A percentile compares a stretch with the other conserved stretches of the same genome.
These are phyloP conservation scores for Auricularia auricula-judae DNA, from an alignment of 768 basidiomycete species.

Conservation along the genomic window DNA sequence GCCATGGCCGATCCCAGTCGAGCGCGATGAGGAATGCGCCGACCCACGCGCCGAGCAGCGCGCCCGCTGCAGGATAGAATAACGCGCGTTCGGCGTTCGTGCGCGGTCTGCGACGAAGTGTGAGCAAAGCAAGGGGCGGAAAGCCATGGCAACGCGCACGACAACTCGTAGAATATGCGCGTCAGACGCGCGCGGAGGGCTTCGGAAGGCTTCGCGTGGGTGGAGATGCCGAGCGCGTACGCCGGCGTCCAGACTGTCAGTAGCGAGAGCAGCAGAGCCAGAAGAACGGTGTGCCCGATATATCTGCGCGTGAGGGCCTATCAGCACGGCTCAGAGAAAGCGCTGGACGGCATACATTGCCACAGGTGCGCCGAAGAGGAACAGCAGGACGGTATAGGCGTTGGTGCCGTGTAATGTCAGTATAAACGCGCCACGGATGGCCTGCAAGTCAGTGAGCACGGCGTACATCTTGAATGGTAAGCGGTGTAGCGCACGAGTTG, in stretches of 20 bases:
- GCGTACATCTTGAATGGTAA: not conserved
- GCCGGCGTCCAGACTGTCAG: slow-evolving; percentile 57
- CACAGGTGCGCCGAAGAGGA: slow-evolving; percentile 71
- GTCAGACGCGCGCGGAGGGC: slow-evolving; percentile 47
- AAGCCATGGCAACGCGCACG: not conserved
- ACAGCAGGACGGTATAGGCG: slow-evolving; percentile 34
- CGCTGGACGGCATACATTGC: slow-evolving; percentile 30
- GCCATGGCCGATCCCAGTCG: slow-evolving; percentile 98
- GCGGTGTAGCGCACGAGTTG: too few species aligned
- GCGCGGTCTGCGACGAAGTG: slow-evolving; percentile 27
- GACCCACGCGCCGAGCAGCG: slow-evolving; percentile 65
- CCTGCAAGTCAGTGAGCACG: slow-evolving; percentile 26
- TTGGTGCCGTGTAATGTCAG: slow-evolving; percentile 42
- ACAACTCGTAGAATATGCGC: slow-evolving; percentile 69
- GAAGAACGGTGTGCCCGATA: slow-evolving; percentile 47
- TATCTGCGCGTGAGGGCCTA: slow-evolving; percentile 26
- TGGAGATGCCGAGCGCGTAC: slow-evolving; percentile 57
- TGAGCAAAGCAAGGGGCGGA: slow-evolving; percentile 1
- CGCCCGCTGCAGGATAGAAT: slow-evolving; percentile 67
- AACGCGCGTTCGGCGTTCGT: slow-evolving; percentile 67
- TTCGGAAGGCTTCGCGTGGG: slow-evolving; percentile 27
- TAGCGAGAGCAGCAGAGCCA: slow-evolving; percentile 58
- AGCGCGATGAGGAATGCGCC: slow-evolving; percentile 80
- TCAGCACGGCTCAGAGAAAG: slow-evolving; percentile 3
- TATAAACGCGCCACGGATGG: slow-evolving; percentile 35